phyloP scores from a whole-genome alignment of 176 grass and related monocot species.

The Canna indica region DNA sequence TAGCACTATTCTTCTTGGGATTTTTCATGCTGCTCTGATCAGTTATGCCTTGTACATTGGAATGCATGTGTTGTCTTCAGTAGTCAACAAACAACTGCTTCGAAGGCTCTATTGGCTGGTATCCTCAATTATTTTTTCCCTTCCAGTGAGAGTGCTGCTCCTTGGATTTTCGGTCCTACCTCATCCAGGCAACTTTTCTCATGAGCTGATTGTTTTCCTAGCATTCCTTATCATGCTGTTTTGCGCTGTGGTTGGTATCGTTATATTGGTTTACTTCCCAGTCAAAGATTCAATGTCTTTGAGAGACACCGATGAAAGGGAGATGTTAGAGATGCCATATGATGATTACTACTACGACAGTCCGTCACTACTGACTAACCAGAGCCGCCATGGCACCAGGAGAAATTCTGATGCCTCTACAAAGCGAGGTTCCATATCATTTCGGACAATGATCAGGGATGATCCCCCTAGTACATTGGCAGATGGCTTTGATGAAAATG shows the following conservation, averaged over 20 bases:
- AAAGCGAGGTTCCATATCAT: slow-evolving; percentile 86
- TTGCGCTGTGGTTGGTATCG: slow-evolving; percentile 51
- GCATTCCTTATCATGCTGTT: slow-evolving; percentile 64
- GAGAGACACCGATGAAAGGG: slow-evolving; percentile 28
- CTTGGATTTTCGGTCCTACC: slow-evolving; percentile 71
- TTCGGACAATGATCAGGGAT: slow-evolving; percentile 86
- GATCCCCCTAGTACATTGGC: slow-evolving; percentile 29
- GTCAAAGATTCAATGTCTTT: slow-evolving; percentile 66
- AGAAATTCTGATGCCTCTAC: slow-evolving; percentile 82
- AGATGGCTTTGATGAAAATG: slow-evolving; percentile 37
- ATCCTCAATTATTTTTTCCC: slow-evolving; percentile 55
- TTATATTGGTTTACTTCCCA: slow-evolving; percentile 76
- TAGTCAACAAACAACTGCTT: slow-evolving; percentile 73
- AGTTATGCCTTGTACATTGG: slow-evolving; percentile 68
- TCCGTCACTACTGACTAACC: slow-evolving; percentile 50
- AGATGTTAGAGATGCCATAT: slow-evolving; percentile 56
- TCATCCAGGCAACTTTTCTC: slow-evolving; percentile 35
- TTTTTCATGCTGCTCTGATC: slow-evolving; percentile 66
- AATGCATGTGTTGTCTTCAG: slow-evolving; percentile 46
- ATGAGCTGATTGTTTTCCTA: slow-evolving; percentile 62
- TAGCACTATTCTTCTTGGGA: slow-evolving; percentile 77
- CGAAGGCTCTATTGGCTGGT: slow-evolving; percentile 64
- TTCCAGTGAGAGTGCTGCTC: slow-evolving; percentile 72
- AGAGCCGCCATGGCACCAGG: slow-evolving; percentile 50
- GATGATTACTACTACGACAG: slow-evolving; percentile 75